A percentile compares a stretch with the other conserved stretches of the same genome.
These are phyloP conservation scores for Tetragonia tetragonoides DNA, from an alignment of 148 eudicot species.

Conservation along the genomic window DNA sequence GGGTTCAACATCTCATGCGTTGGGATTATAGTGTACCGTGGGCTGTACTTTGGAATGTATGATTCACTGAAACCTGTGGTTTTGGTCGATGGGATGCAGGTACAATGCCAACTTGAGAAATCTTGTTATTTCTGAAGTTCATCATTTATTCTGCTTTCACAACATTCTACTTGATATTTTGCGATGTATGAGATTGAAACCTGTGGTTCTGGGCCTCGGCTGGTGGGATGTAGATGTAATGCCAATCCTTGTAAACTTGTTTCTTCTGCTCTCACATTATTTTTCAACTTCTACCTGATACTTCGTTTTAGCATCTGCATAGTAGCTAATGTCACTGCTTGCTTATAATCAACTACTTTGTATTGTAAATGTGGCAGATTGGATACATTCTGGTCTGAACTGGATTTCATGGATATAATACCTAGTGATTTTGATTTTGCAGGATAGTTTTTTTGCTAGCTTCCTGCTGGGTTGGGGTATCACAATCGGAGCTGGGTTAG, in stretches of 20 bases:
- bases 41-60: slow-evolving; percentile 77
- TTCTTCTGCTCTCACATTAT: background rate
- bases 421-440: slow-evolving; percentile 19
- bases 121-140: background rate
- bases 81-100: slow-evolving; percentile 60
- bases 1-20: slow-evolving; percentile 79
- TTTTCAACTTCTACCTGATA: background rate
- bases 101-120: slow-evolving; percentile 22
- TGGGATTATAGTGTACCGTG: slow-evolving; percentile 78
- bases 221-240: background rate
- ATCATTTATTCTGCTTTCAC: background rate
- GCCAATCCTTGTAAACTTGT: background rate
- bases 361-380: background rate
- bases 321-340: background rate
- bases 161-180: background rate
- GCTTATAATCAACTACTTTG: too few relatives aligned
- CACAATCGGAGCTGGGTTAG: slow-evolving; percentile 63
- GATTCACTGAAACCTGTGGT: slow-evolving; percentile 76
- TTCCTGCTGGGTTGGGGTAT: slow-evolving; percentile 69
- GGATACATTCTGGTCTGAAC: background rate
- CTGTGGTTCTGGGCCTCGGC: too few relatives aligned
- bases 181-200: too few relatives aligned
- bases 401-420: background rate
- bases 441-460: slow-evolving; percentile 77
- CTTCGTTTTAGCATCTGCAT: background rate